Conservation (phyloP, 2,329 filamentous ascomycete species). For the Pseudogymnoascus sp. region DNA sequence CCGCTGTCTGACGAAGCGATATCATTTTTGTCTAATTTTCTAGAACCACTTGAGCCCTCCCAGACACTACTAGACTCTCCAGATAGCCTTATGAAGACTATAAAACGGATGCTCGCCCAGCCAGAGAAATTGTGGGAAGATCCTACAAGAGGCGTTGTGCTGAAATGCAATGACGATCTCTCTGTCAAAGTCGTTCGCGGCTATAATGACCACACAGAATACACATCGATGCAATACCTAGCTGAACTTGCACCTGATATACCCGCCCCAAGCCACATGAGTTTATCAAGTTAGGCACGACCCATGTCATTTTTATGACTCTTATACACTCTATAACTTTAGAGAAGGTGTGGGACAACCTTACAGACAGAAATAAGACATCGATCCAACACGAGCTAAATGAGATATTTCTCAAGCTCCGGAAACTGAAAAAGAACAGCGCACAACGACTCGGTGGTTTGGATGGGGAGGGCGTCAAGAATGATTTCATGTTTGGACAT, state of each 20-base stretch:
- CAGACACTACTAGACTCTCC: not conserved
- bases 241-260: constrained; percentile 11
- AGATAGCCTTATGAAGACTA: not conserved
- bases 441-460: constrained; percentile 7
- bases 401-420: constrained; percentile 11
- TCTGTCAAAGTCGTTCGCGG: constrained; percentile 12
- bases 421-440: constrained; percentile 2
- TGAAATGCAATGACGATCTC: constrained; percentile 13
- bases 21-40: not conserved
- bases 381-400: constrained; percentile 11
- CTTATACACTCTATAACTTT: constrained; percentile 12
- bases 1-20: not conserved
- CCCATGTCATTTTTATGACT: constrained; percentile 13
- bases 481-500: constrained; percentile 7
- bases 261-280: constrained; percentile 14
- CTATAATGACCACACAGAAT: constrained; percentile 13
- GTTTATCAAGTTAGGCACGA: constrained; percentile 12
- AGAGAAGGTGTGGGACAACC: constrained; percentile 11
- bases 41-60: not conserved
- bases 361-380: constrained; percentile 12
- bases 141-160: constrained; percentile 10
- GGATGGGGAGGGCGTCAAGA: constrained; percentile 12
- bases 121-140: constrained; percentile 13
- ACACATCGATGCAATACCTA: constrained; percentile 14
- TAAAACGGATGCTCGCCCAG: constrained; percentile 11